Conservation (phyloP, 192 early-diverging fungal genomes). For the Mortierella hygrophila region DNA sequence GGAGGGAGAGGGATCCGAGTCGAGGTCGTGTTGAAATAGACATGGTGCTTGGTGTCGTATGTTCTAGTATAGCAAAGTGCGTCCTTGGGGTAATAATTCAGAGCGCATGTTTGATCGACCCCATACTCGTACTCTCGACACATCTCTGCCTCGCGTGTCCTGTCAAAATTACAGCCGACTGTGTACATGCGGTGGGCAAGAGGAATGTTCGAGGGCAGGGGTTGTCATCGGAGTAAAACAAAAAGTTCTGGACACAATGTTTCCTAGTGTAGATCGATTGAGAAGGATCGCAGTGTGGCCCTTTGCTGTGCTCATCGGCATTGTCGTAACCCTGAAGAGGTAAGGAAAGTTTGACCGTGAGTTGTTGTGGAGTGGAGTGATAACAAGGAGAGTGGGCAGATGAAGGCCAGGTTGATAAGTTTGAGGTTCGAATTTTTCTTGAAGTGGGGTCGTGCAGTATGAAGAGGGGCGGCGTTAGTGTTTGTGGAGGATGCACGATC, state of each 20-base stretch:
- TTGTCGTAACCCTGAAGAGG: constrained; percentile 32
- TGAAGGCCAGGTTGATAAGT: background rate
- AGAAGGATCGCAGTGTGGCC: constrained; percentile 36
- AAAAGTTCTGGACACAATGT: constrained; percentile 34
- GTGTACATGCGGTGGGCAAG: constrained; percentile 44
- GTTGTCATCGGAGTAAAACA: constrained; percentile 50
- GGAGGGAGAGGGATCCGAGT: background rate
- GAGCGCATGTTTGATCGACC: constrained; percentile 19
- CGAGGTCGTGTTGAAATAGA: constrained; percentile 31
- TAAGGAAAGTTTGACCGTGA: constrained; percentile 41
- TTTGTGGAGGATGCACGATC: background rate
- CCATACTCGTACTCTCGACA: constrained; percentile 51
- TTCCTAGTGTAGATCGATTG: constrained; percentile 36
- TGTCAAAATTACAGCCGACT: constrained; percentile 47
- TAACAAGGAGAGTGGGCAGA: background rate
- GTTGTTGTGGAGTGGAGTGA: background rate
- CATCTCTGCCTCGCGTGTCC: background rate
- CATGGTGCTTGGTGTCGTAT: constrained; percentile 28
- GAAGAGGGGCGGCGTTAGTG: no score
- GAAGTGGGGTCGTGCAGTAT: background rate
- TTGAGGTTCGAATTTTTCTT: background rate
- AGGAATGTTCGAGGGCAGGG: constrained; percentile 39
- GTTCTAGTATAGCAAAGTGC: constrained; percentile 30
- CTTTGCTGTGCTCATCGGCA: constrained; percentile 15
- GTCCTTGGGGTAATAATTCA: constrained; percentile 46